Percentiles rank a stretch among this genome's conserved stretches.
Conservation (phyloP, 495 filamentous ascomycete genomes). For the Penicillium samsonianum region DNA sequence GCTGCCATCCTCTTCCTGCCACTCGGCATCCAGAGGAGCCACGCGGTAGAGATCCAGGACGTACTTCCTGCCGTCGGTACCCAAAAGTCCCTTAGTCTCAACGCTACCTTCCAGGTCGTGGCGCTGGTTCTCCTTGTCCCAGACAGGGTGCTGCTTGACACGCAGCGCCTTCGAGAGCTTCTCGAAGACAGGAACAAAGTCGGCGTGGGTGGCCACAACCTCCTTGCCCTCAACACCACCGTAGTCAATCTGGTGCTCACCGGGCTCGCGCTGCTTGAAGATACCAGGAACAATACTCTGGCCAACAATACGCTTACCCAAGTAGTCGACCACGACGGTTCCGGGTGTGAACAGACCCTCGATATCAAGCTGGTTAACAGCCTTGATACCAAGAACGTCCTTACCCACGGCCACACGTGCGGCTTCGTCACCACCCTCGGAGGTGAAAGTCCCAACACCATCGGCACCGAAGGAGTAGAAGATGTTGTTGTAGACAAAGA, state of each 20-base stretch:
- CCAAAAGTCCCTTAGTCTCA: slow-evolving; percentile 95
- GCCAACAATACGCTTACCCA: slow-evolving; percentile 94
- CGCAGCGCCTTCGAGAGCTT: slow-evolving; percentile 83
- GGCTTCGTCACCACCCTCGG: slow-evolving; percentile 95
- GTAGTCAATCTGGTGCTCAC: slow-evolving; percentile 98
- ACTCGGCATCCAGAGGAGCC: slow-evolving; percentile 85
- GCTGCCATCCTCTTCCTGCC: slow-evolving; percentile 76
- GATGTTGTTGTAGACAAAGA: slow-evolving; percentile 99
- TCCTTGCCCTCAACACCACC: slow-evolving; percentile 98
- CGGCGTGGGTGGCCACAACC: slow-evolving; percentile 82
- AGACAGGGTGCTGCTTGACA: slow-evolving; percentile 94
- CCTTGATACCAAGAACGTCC: slow-evolving; percentile 89
- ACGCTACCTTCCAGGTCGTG: slow-evolving; percentile 94
- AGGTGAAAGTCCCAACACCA: slow-evolving; percentile 94
- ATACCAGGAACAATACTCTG: slow-evolving; percentile 99
- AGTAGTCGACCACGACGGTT: slow-evolving; percentile 94
- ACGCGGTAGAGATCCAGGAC: slow-evolving; percentile 95
- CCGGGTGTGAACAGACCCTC: slow-evolving; percentile 91
- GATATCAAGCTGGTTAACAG: slow-evolving; percentile 96
- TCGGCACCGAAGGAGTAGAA: slow-evolving; percentile 99
- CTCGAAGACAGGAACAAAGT: slow-evolving; percentile 81
- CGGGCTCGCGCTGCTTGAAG: slow-evolving; percentile 96
- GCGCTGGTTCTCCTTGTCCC: slow-evolving; percentile 92
- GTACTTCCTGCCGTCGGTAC: slow-evolving; percentile 97
- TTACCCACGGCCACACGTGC: slow-evolving; percentile 95